Evolutionary conservation across 2,329 filamentous ascomycete genomes (phyloP).

Genomic region (Colletotrichum agaves): DNA sequence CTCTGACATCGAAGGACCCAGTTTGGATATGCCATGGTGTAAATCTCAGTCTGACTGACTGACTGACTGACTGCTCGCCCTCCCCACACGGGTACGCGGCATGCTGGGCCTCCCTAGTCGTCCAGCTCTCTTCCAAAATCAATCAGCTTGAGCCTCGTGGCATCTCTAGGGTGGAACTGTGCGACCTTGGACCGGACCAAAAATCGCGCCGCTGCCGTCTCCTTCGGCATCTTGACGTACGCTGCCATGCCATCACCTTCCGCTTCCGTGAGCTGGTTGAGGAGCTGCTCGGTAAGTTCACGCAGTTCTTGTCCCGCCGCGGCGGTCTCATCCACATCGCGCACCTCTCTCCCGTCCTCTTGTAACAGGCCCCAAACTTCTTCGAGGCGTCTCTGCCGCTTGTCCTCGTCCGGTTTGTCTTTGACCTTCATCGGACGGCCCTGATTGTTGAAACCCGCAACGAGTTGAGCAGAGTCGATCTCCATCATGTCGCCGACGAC

Average conservation of each 20-base stretch:
- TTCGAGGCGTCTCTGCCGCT: conserved; percentile 69
- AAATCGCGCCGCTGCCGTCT: conserved; percentile 72
- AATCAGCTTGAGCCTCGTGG: conserved; percentile 66
- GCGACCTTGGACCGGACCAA: conserved; percentile 73
- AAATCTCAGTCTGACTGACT: conserved; percentile 28
- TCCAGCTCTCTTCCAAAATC: conserved; percentile 74
- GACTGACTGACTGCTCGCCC: conserved; percentile 22
- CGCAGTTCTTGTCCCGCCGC: conserved; percentile 68
- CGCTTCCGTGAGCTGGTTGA: conserved; percentile 67
- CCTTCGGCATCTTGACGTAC: conserved; percentile 68
- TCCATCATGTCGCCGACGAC: conserved; percentile 81
- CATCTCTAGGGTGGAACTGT: conserved; percentile 73
- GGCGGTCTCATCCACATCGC: conserved; percentile 57
- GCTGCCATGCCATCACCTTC: conserved; percentile 65
- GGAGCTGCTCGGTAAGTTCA: conserved; percentile 67
- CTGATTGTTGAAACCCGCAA: conserved; percentile 68
- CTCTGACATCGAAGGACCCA: conserved; percentile 30
- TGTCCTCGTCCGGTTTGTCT: conserved; percentile 55
- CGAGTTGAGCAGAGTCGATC: conserved; percentile 68
- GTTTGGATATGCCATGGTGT: conserved; percentile 6
- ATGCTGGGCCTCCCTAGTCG: conserved; percentile 49
- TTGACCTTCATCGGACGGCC: conserved; percentile 65
- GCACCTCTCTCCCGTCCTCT: conserved; percentile 35
- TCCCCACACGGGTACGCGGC: conserved; percentile 34
- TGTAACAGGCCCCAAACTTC: conserved; percentile 66